These are phyloP conservation scores for Astragalus membranaceus DNA, from an alignment of 306 rosid species.

Conservation along the genomic window DNA sequence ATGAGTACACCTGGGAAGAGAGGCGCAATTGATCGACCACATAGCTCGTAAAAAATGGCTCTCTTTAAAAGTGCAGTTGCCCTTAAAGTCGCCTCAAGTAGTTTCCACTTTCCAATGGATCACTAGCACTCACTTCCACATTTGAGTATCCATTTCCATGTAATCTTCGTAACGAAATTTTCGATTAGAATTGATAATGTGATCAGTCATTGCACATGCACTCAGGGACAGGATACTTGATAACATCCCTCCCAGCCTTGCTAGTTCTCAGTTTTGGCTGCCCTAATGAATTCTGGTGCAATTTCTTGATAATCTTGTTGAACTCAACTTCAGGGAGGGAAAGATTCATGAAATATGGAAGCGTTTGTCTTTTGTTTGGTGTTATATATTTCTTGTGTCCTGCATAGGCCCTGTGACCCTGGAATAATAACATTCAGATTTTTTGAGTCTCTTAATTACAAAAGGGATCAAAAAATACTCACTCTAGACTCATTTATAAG, in stretches of 20 bases:
- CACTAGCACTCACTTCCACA: neutral
- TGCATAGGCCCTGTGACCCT: constrained; percentile 93
- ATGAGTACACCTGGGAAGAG: no score
- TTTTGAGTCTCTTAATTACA: no score
- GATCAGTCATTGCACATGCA: constrained; percentile 75
- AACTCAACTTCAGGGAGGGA: constrained; percentile 70
- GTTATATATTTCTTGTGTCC: constrained; percentile 96
- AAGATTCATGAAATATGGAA: constrained; percentile 62
- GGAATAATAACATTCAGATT: no score
- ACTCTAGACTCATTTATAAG: no score
- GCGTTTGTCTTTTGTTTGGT: constrained; percentile 92
- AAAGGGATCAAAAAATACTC: no score
- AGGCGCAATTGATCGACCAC: no score
- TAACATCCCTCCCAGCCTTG: constrained; percentile 70
- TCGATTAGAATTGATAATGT: constrained; percentile 10
- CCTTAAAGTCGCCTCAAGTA: neutral
- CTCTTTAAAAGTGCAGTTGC: constrained; percentile 18
- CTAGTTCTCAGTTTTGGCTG: constrained; percentile 79
- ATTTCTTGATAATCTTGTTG: constrained; percentile 47
- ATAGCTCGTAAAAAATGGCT: no score
- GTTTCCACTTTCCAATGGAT: constrained; percentile 23
- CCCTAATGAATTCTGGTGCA: constrained; percentile 77
- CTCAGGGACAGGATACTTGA: constrained; percentile 79
- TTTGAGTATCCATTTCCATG: neutral
- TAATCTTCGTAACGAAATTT: neutral